These are phyloP conservation scores for Flaveria floridana DNA, from an alignment of 140 eudicot species.

Conservation along the genomic window DNA sequence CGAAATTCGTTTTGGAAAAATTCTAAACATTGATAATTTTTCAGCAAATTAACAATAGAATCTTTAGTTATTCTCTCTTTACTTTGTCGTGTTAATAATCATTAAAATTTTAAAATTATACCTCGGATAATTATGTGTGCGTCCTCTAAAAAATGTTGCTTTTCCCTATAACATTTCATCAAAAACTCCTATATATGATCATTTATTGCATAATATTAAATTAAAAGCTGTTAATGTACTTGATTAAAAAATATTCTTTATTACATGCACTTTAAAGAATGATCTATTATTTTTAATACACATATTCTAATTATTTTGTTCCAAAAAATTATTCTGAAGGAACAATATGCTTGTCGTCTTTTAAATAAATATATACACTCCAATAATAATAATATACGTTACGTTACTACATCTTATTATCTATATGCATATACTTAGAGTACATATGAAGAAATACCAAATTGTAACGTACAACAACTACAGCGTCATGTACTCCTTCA, in stretches of 20 bases:
- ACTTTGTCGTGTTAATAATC: background rate
- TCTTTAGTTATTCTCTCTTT: background rate
- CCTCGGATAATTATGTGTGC: background rate
- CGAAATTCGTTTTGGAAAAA: too few relatives aligned
- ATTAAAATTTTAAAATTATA: too few relatives aligned
- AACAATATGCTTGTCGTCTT: background rate
- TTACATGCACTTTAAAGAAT: background rate
- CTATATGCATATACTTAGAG: constrained; percentile 16
- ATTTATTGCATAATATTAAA: too few relatives aligned
- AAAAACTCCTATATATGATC: background rate
- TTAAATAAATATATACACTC: background rate
- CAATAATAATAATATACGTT: background rate
- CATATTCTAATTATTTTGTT: background rate
- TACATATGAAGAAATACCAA: constrained; percentile 27
- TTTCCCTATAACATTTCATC: background rate
- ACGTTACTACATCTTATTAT: background rate
- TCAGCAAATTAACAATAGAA: background rate
- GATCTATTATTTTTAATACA: too few relatives aligned
- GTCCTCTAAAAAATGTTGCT: background rate
- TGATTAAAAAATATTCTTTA: background rate
- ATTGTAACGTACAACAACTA: constrained; percentile 23
- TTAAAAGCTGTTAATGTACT: background rate
- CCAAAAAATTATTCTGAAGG: background rate
- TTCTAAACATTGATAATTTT: too few relatives aligned
- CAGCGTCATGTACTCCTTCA: constrained; percentile 12